phyloP scores from a whole-genome alignment of 805 yeast genomes.

The Candida nitratophila region DNA sequence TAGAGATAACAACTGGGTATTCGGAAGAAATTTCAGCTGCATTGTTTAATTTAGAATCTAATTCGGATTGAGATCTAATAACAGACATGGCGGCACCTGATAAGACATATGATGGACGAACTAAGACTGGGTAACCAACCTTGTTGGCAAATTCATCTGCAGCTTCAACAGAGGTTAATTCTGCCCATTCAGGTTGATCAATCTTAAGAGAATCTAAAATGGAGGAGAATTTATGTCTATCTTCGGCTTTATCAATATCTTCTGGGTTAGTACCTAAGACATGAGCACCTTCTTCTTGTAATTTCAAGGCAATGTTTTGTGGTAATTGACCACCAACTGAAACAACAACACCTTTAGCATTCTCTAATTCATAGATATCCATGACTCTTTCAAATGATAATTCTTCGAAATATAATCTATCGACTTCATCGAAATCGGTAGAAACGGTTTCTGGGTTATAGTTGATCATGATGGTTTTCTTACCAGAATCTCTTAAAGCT shows the following conservation, averaged over 20 bases:
- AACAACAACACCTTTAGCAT: constrained; percentile 85
- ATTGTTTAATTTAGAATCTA: constrained; percentile 71
- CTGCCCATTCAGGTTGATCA: constrained; percentile 98
- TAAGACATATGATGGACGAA: constrained; percentile 94
- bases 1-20: constrained; percentile 95
- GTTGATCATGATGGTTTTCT: constrained; percentile 91
- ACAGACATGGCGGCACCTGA: constrained; percentile 99
- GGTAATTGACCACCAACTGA: constrained; percentile 98
- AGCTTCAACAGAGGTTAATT: constrained; percentile 76
- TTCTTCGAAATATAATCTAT: constrained; percentile 93
- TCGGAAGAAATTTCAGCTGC: constrained; percentile 93
- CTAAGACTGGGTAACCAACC: constrained; percentile 93
- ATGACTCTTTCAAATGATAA: constrained; percentile 91
- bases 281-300: constrained; percentile 77
- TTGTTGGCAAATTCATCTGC: constrained; percentile 80
- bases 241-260: constrained; percentile 96
- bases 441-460: constrained; percentile 98
- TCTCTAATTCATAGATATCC: constrained; percentile 94
- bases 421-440: constrained; percentile 97
- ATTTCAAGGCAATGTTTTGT: constrained; percentile 85
- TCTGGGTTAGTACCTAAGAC: constrained; percentile 92
- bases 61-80: constrained; percentile 69
- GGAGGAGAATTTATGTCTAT: constrained; percentile 94
- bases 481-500: constrained; percentile 81
- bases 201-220: constrained; percentile 88